These are phyloP conservation scores for Royoungia palumana DNA, from an alignment of 768 basidiomycete species.

Conservation along the genomic window DNA sequence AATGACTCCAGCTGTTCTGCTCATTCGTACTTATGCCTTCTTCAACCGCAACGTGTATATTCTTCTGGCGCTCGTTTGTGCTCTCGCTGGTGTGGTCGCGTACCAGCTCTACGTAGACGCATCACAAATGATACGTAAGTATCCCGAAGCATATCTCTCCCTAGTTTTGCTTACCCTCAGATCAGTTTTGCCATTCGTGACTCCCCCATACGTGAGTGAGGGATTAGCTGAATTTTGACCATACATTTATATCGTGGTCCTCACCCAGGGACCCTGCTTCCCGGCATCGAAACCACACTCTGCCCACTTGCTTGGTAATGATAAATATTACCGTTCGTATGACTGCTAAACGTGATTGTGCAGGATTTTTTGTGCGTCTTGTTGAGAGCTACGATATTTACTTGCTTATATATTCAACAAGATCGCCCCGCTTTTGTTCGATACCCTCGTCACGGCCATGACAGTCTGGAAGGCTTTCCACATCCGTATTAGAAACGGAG, in stretches of 20 bases:
- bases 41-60: slow-evolving; percentile 75
- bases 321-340: slow-evolving; percentile 11
- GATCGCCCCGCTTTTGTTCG: slow-evolving; percentile 81
- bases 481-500: slow-evolving; percentile 71
- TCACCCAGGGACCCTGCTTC: slow-evolving; percentile 68
- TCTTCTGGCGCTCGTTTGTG: slow-evolving; percentile 58
- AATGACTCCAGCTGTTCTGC: slow-evolving; percentile 55
- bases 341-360: slow-evolving; percentile 6
- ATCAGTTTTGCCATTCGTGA: slow-evolving; percentile 63
- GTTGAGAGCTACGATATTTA: not conserved
- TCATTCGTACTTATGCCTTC: slow-evolving; percentile 84
- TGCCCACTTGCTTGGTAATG: slow-evolving; percentile 70
- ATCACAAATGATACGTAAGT: slow-evolving; percentile 72
- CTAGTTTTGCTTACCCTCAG: slow-evolving; percentile 9
- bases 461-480: slow-evolving; percentile 76
- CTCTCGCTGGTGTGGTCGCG: slow-evolving; percentile 69
- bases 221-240: not conserved
- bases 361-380: slow-evolving; percentile 57
- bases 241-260: not conserved
- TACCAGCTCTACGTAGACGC: slow-evolving; percentile 81
- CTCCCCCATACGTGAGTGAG: slow-evolving; percentile 53
- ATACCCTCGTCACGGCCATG: slow-evolving; percentile 77
- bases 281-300: slow-evolving; percentile 82
- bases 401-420: slow-evolving; percentile 27
- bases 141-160: not conserved